These are phyloP conservation scores for Naumovozyma dairenensis DNA, from an alignment of 805 yeast species.

Conservation along the genomic window DNA sequence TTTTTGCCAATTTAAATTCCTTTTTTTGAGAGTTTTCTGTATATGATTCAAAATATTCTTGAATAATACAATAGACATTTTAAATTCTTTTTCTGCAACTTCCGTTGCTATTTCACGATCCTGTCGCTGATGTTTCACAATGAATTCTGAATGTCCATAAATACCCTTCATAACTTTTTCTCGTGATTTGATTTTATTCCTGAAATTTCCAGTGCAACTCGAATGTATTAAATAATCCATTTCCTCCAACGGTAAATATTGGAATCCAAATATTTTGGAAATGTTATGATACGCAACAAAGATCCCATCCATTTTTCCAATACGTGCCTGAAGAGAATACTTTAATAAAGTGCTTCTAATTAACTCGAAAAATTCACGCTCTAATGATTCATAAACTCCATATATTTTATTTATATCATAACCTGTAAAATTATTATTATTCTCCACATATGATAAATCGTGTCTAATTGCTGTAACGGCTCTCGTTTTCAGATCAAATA, in stretches of 20 bases:
- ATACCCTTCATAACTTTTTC: conserved; percentile 8
- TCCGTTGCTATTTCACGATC: conserved; percentile 21
- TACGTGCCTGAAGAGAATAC: conserved; percentile 83
- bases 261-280: conserved; percentile 75
- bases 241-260: conserved; percentile 66
- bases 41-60: conserved; percentile 32
- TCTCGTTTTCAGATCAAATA: conserved; percentile 85
- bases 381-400: conserved; percentile 73
- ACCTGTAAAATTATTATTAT: conserved; percentile 44
- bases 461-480: conserved; percentile 82
- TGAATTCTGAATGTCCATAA: conserved; percentile 18
- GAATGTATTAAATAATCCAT: conserved; percentile 58
- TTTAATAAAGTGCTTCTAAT: conserved; percentile 69
- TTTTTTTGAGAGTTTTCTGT: conserved; percentile 24
- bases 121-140: conserved; percentile 13
- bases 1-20: conserved; percentile 13
- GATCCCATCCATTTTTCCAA: conserved; percentile 96
- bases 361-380: conserved; percentile 69
- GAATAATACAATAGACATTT: conserved; percentile 46
- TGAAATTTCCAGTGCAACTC: conserved; percentile 25
- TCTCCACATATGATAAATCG: conserved; percentile 55
- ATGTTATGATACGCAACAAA: conserved; percentile 87
- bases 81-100: conserved; percentile 63
- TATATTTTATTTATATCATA: conserved; percentile 54
- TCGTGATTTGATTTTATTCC: conserved; percentile 9